phyloP scores from a whole-genome alignment of 2,329 filamentous ascomycete genomes.

The Ophiocordyceps unilateralis region DNA sequence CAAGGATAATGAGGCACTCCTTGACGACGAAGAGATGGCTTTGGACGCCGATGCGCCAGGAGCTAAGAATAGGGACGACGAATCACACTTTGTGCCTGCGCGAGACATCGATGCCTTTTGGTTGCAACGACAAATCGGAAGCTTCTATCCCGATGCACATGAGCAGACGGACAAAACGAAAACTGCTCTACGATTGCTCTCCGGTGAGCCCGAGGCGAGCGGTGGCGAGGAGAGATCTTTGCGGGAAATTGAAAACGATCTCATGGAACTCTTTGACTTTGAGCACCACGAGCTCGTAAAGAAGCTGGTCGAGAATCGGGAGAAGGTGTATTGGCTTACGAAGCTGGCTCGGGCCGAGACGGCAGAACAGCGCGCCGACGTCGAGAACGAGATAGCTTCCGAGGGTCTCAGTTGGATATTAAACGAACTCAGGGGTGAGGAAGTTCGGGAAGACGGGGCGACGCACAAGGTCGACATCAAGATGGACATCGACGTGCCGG shows the following conservation, averaged over 20 bases:
- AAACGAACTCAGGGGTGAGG: conserved; percentile 69
- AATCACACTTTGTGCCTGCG: conserved; percentile 52
- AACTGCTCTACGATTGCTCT: conserved; percentile 66
- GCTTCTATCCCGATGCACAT: conserved; percentile 78
- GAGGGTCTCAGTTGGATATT: conserved; percentile 76
- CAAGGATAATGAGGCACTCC: conserved; percentile 30
- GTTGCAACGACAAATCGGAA: conserved; percentile 83
- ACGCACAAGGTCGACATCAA: conserved; percentile 71
- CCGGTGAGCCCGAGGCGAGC: conserved; percentile 50
- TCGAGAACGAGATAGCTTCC: conserved; percentile 84
- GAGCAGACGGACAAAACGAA: conserved; percentile 85
- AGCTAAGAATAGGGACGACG: conserved; percentile 28
- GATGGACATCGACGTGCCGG: conserved; percentile 75
- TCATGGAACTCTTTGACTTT: conserved; percentile 97
- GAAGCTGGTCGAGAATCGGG: conserved; percentile 77
- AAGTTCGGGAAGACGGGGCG: conserved; percentile 36
- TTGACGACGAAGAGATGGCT: conserved; percentile 66
- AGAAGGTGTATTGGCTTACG: conserved; percentile 93
- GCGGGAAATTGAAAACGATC: conserved; percentile 89
- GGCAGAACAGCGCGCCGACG: conserved; percentile 52
- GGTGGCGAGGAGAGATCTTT: conserved; percentile 71
- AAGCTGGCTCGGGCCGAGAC: conserved; percentile 69
- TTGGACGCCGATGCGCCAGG: conserved; percentile 48
- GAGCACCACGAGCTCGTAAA: conserved; percentile 87
- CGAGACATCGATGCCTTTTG: conserved; percentile 95